Evolutionary conservation across 352 stramenopile species (phyloP).

Genomic region (Phytopythium vexans): DNA sequence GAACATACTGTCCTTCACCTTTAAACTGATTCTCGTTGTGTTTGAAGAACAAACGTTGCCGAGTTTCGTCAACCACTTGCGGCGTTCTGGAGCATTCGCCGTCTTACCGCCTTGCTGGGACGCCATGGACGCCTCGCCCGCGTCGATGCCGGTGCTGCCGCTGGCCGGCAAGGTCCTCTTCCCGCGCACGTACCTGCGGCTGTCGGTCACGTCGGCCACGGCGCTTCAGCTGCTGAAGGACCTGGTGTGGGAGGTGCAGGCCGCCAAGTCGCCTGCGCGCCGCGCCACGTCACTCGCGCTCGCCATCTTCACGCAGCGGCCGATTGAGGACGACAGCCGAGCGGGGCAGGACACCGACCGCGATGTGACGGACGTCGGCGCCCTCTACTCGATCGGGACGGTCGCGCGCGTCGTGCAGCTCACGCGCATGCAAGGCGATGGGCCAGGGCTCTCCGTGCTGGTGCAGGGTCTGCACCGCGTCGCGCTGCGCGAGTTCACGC

Average conservation of each 20-base stretch:
- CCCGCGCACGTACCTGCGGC: constrained; percentile 67
- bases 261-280: constrained; percentile 37
- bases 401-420: constrained; percentile 75
- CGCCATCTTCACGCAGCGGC: constrained; percentile 58
- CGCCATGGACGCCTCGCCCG: constrained; percentile 12
- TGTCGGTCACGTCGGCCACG: constrained; percentile 56
- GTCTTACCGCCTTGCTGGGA: too few species aligned
- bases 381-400: constrained; percentile 55
- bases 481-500: constrained; percentile 35
- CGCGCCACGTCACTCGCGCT: constrained; percentile 41
- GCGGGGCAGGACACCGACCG: constrained; percentile 9
- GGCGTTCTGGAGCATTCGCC: too few species aligned
- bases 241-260: constrained; percentile 68
- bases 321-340: constrained; percentile 9
- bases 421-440: constrained; percentile 51
- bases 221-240: constrained; percentile 77
- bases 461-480: constrained; percentile 61
- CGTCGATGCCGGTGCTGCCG: constrained; percentile 61
- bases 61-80: too few species aligned
- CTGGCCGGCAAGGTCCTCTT: constrained; percentile 74
- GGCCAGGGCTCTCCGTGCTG: constrained; percentile 60
- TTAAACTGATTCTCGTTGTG: too few species aligned
- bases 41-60: too few species aligned
- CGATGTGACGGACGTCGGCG: constrained; percentile 20
- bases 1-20: too few species aligned